Base-by-base conservation (phyloP, 1,284 basidiomycete genomes). In the Cryptococcus sp. region DNA sequence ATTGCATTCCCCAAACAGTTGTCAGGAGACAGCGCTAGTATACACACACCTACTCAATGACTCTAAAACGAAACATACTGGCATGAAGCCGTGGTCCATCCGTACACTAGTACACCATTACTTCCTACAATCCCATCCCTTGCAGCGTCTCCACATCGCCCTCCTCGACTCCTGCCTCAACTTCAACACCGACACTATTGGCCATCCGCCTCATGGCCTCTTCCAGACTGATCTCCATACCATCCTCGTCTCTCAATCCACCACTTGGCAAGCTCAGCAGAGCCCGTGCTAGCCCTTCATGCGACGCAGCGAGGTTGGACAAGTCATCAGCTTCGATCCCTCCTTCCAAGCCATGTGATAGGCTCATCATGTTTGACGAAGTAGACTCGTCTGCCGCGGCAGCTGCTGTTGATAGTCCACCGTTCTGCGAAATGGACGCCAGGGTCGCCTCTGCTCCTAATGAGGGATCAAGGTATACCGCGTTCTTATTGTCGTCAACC, bases 201-300 rank as follows among this genome's bases (percentile, higher is more conserved):
- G 61, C 57, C 54, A 62, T 54, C 23, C 61, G 40, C 45, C 61
- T 56, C 60, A 62, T 62, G 3, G 60, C 60, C 41, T 62, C 60
- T 44, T 62, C 60, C 11, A 62, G 23, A 35, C 53, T 56, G 54
- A 62, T 62, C 23, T 55, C 61, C 44, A 52, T 55, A 3, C 58
- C 52, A 50, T 62, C 61, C 35, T 62, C 61, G 31, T 62, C 61
- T 22, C 57, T 53, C 45, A 59, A 31, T 19, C 57, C 57, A 2
- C 52, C 56, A 35, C 60, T 54, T 5, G 64, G 64, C 25, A 63
- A 44, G 5, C 56, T 42, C 39, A 63, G 44, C 48, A 62, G 53
- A 11, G 61, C 64, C 27, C 63, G 20, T 2, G 63, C 63, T 22
- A 65, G 35, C 16, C 54, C 57, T 54, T 62, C 63, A 48, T 65